Conservation (phyloP, 768 basidiomycete genomes). For the Pleurotus tuber-regium region DNA sequence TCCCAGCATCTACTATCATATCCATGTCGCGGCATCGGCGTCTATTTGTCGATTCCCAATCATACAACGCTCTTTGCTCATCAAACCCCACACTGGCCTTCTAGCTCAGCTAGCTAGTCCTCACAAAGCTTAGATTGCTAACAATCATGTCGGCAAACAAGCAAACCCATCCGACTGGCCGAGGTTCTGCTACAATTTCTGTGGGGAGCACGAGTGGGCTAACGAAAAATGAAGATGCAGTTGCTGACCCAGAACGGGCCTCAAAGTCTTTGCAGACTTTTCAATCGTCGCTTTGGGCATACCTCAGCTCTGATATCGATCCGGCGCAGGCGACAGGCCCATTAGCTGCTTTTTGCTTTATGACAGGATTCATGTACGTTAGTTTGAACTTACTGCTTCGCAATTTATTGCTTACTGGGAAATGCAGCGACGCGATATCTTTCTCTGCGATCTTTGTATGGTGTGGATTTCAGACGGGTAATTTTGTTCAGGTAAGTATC, state of each 20-base stretch:
- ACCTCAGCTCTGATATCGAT: constrained; percentile 48
- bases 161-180: too few relatives aligned
- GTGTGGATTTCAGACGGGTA: constrained; percentile 86
- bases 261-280: not conserved
- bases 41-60: too few relatives aligned
- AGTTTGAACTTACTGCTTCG: not conserved
- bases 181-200: too few relatives aligned
- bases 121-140: too few relatives aligned
- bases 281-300: constrained; percentile 31
- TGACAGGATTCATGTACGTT: constrained; percentile 75
- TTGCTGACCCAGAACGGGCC: constrained; percentile 3
- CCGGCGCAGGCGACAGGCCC: constrained; percentile 48
- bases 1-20: too few relatives aligned
- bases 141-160: too few relatives aligned
- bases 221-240: too few relatives aligned
- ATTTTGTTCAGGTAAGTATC: constrained; percentile 63
- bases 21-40: too few relatives aligned
- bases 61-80: too few relatives aligned
- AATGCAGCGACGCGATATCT: constrained; percentile 59
- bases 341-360: constrained; percentile 67
- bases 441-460: constrained; percentile 82
- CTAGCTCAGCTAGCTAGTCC: too few relatives aligned
- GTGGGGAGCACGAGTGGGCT: not conserved
- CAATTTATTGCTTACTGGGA: not conserved
- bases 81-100: too few relatives aligned